phyloP scores from a whole-genome alignment of 169 alveolate genomes.

The Cryptosporidium bovis region DNA sequence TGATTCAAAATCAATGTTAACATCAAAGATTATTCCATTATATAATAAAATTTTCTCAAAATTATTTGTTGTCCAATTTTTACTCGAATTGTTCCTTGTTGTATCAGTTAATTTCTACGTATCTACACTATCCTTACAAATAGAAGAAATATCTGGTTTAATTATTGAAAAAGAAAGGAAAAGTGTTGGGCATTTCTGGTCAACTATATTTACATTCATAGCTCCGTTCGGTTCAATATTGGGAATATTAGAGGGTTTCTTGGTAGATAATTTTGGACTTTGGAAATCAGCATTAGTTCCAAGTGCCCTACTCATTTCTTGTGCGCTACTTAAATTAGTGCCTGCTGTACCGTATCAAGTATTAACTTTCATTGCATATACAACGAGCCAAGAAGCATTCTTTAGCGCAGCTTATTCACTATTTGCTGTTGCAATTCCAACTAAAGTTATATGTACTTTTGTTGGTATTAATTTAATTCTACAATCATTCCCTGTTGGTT shows the following conservation, averaged over 20 bases:
- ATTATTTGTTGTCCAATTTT: constrained; percentile 50
- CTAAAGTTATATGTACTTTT: constrained; percentile 55
- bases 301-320: constrained; percentile 1
- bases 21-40: constrained; percentile 20
- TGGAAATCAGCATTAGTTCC: constrained; percentile 64
- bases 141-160: constrained; percentile 56
- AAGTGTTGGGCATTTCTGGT: constrained; percentile 57
- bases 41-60: constrained; percentile 23
- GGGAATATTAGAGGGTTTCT: constrained; percentile 51
- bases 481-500: constrained; percentile 67
- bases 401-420: constrained; percentile 59
- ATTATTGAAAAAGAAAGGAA: constrained; percentile 19
- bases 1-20: background rate
- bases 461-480: constrained; percentile 52
- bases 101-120: constrained; percentile 69
- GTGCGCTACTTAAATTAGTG: constrained; percentile 38
- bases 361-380: constrained; percentile 67
- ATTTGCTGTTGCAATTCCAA: constrained; percentile 47
- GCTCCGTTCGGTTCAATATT: constrained; percentile 69
- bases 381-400: constrained; percentile 68
- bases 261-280: constrained; percentile 51
- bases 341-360: constrained; percentile 55
- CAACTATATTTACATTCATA: constrained; percentile 59
- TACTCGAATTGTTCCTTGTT: constrained; percentile 33
- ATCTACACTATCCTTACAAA: constrained; percentile 60